Conservation (phyloP, 2,329 filamentous ascomycete genomes). For the Arachnomyces sp. region DNA sequence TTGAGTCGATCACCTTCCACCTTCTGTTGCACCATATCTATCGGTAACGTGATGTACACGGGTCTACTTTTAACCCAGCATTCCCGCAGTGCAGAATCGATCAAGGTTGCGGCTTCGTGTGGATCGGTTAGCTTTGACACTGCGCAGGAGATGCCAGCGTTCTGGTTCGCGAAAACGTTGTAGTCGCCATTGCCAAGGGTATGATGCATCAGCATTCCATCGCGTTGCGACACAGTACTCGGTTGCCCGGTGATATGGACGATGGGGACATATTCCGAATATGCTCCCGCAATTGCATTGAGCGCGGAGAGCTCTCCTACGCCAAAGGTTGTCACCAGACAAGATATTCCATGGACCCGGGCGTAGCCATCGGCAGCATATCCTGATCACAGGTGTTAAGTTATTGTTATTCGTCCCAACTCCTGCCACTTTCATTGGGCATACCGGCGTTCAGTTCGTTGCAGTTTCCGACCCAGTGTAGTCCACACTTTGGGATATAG, state of each 20-base stretch:
- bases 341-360: conserved; percentile 58
- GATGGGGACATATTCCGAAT: conserved; percentile 62
- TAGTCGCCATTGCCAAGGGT: conserved; percentile 57
- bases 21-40: conserved; percentile 53
- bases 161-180: conserved; percentile 43
- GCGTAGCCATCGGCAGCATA: conserved; percentile 71
- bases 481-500: conserved; percentile 50
- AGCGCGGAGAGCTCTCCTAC: conserved; percentile 61
- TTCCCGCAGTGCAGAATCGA: conserved; percentile 44
- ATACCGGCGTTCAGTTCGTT: conserved; percentile 66
- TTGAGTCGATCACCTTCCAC: conserved; percentile 62
- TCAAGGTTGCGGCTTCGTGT: conserved; percentile 38
- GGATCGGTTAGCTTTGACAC: conserved; percentile 42
- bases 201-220: conserved; percentile 50
- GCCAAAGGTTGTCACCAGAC: conserved; percentile 64
- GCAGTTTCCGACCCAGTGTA: conserved; percentile 59
- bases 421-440: conserved; percentile 15
- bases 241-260: conserved; percentile 53
- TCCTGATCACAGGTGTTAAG: conserved; percentile 34
- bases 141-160: conserved; percentile 41
- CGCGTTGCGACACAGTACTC: conserved; percentile 35
- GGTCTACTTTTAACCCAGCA: conserved; percentile 47
- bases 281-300: conserved; percentile 66
- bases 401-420: conserved; percentile 15
- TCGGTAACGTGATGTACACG: conserved; percentile 47